phyloP scores from a whole-genome alignment of 1,284 basidiomycete genomes.

The Porodaedalea pini region DNA sequence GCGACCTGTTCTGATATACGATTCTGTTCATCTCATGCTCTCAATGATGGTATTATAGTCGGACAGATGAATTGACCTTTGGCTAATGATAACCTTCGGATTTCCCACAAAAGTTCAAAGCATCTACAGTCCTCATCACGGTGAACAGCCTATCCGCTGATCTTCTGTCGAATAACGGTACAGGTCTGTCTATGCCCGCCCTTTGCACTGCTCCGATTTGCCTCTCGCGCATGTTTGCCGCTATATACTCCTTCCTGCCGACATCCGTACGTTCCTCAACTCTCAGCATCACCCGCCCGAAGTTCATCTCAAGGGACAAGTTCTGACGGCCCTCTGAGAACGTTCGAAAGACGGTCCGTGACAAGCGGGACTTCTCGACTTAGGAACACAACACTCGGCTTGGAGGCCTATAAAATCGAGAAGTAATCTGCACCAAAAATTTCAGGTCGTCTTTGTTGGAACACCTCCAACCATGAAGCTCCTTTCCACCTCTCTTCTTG shows the following conservation, averaged over 20 bases:
- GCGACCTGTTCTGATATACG: not conserved
- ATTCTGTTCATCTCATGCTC: not conserved
- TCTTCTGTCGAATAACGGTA: too few relatives aligned
- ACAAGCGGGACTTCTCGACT: not conserved
- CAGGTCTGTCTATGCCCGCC: not conserved
- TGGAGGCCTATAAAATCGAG: not conserved
- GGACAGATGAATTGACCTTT: not conserved
- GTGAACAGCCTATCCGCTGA: not conserved
- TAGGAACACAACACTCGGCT: not conserved
- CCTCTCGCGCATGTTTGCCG: not conserved
- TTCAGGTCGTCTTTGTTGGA: not conserved
- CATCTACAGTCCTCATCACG: not conserved
- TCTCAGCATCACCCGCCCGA: constrained; percentile 6
- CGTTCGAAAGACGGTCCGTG: constrained; percentile 1
- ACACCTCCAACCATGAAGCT: constrained; percentile 15
- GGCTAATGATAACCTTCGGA: not conserved
- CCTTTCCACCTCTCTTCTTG: constrained; percentile 8
- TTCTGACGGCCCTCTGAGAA: not conserved
- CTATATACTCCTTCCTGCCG: not conserved
- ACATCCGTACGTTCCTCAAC: not conserved
- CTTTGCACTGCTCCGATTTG: not conserved
- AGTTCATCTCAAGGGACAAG: constrained; percentile 1
- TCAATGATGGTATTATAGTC: too few relatives aligned
- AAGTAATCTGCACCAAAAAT: not conserved
- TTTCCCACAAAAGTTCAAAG: not conserved